Percentiles rank a stretch among this genome's conserved stretches.
Conservation (phyloP, 163 green algal species). For the Scenedesmus sp. region DNA sequence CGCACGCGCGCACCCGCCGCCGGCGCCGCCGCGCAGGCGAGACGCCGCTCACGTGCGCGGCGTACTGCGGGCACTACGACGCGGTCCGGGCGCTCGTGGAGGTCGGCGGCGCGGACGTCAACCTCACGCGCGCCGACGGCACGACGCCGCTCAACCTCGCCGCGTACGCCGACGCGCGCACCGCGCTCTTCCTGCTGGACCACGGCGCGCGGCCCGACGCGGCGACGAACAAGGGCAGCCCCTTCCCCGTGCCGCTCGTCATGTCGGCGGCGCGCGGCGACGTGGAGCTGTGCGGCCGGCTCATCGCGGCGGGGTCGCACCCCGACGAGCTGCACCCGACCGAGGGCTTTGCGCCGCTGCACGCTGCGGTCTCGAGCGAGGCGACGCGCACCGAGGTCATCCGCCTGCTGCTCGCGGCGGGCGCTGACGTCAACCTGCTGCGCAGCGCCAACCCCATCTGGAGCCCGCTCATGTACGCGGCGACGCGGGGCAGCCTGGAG, state of each 20-base stretch:
- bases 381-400: slow-evolving; percentile 34
- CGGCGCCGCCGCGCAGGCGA: slow-evolving; percentile 4
- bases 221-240: slow-evolving; percentile 26
- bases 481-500: slow-evolving; percentile 33
- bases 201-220: slow-evolving; percentile 24
- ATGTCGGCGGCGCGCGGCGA: slow-evolving; percentile 37
- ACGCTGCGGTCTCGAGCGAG: slow-evolving; percentile 33
- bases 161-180: slow-evolving; percentile 30
- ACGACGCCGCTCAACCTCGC: slow-evolving; percentile 39
- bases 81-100: slow-evolving; percentile 14
- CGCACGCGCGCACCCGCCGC: too few relatives aligned
- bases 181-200: slow-evolving; percentile 38
- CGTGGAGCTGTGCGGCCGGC: slow-evolving; percentile 16
- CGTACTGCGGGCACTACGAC: slow-evolving; percentile 33
- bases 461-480: slow-evolving; percentile 42
- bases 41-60: slow-evolving; percentile 30
- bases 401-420: slow-evolving; percentile 16
- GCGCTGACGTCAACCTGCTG: slow-evolving; percentile 39
- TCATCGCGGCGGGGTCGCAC: slow-evolving; percentile 22
- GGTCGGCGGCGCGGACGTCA: slow-evolving; percentile 21
- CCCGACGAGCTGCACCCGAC: slow-evolving; percentile 38
- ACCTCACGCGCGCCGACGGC: slow-evolving; percentile 25
- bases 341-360: slow-evolving; percentile 40
- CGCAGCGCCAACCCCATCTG: slow-evolving; percentile 36
- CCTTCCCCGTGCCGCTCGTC: slow-evolving; percentile 34